Evolutionary conservation across 352 stramenopile genomes (phyloP).

Genomic region (Pythium phragmitis): DNA sequence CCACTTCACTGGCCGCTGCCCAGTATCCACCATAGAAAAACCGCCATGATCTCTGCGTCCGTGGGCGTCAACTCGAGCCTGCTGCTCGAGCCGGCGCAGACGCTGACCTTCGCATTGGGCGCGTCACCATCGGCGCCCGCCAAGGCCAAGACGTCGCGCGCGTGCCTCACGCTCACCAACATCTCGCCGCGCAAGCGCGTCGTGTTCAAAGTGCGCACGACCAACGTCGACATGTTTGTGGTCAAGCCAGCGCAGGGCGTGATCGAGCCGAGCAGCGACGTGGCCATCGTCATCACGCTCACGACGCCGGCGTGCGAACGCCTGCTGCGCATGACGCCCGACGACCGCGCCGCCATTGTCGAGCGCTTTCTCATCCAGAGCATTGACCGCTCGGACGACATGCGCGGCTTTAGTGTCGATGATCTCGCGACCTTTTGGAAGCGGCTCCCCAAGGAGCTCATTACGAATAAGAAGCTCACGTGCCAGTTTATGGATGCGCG

Average conservation of each 20-base stretch:
- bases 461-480: constrained; percentile 65
- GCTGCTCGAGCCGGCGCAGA: constrained; percentile 62
- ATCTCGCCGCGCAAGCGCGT: constrained; percentile 57
- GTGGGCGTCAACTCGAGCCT: constrained; percentile 73
- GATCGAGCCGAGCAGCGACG: constrained; percentile 36
- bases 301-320: constrained; percentile 30
- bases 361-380: constrained; percentile 39
- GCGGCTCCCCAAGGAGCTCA: constrained; percentile 44
- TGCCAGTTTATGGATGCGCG: constrained; percentile 64
- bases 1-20: background rate
- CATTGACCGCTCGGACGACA: constrained; percentile 34
- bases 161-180: constrained; percentile 55
- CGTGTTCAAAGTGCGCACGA: constrained; percentile 77
- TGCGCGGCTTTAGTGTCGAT: constrained; percentile 30
- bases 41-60: constrained; percentile 63
- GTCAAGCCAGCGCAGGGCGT: constrained; percentile 69
- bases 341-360: constrained; percentile 46
- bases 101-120: constrained; percentile 46
- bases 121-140: background rate
- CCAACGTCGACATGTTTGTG: constrained; percentile 71
- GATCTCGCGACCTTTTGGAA: constrained; percentile 54
- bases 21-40: background rate
- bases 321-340: constrained; percentile 36
- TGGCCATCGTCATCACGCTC: constrained; percentile 43
- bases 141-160: constrained; percentile 3